Evolutionary conservation across 2,329 filamentous ascomycete species (phyloP), one percentile per base, ranked within the genome.

Genomic region (Venturia effusa): DNA sequence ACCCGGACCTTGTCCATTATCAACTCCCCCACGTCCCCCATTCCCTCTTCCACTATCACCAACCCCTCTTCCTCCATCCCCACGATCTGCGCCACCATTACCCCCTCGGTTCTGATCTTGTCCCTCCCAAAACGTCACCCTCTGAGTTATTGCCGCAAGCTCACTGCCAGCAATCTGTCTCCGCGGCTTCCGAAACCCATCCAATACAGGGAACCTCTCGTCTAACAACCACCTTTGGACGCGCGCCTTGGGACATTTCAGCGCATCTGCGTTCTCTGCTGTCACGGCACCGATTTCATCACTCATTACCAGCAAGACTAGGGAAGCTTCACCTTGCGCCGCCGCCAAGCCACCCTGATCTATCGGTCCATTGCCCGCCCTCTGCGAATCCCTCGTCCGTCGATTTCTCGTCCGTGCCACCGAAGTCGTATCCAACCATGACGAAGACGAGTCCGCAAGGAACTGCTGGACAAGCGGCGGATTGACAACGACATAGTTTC

Each of bases 361-460:
- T 11, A 64, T 22, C 10, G 43, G 43, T 15, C 39, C 61, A 63
- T 57, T 64, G 1, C 63, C 63, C 10, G 43, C 40, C 5, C 8
- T 13, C 27, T 37, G 19, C n/a, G n/a, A 32, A 24, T 64, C 63
- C 24, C 15, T 40, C 34, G 45, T 41, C n/a, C 63, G 24, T 34
- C 60, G 59, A n/a, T 37, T 59, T 4, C 63, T 40, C 24, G 63
- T 51, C 7, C 43, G 24, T 7, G 37, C 63, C n/a, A 64, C 40
- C 2, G 59, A 63, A 4, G 3, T 19, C 4, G 63, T 62, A n/a
- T 61, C 43, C 15, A 64, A 27, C 24, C 19, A 64, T 13, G 34
- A 19, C 19, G 15, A 59, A 15, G 2, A 39, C 4, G 61, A 27
- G 34, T 64, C 63, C 15, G 11, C 45, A 1, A 64, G 43, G 19